Base-by-base conservation (phyloP, 768 basidiomycete species). In the Kwoniella pini region DNA sequence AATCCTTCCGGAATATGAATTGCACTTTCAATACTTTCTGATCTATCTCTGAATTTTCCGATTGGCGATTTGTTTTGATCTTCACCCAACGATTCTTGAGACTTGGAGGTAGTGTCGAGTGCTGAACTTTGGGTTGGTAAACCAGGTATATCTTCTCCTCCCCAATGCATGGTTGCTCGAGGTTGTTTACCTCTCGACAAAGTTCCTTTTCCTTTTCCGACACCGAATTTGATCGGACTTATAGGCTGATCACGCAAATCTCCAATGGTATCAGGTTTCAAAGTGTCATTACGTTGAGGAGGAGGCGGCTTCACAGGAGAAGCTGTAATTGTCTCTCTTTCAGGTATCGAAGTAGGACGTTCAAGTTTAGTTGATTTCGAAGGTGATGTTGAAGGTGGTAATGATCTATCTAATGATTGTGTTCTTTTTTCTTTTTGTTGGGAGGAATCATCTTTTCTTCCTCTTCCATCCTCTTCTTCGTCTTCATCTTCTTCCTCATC, bases 101-200 rank as follows among this genome's bases (percentile, higher is more conserved):
- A 5, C 11, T 12, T 19, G 19, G 11, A 9, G n/a, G 40, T 6
- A 9, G 7, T 36, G 33, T 36, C 15, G 15, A 36, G 15, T 9
- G 33, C 7, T 15, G 33, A 36, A 36, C 9, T 36, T 36, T n/a
- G n/a, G n/a, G 33, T 15, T 4, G 54, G 54, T 57, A 57, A 27
- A 28, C 44, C 21, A 21, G 61, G 61, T 24, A 46, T 52, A 43
- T 59, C 68, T 19, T n/a, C 15, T 5, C 60, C 63, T 15, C 60
- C 51, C 72, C 70, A 71, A 15, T 68, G 50, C 66, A 74, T 66
- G 12, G 70, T 68, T 4, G 70, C 68, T 24, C 70, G 51, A 30
- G 60, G 40, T 28, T 69, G 57, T 58, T 74, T 74, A n/a, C 72
- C 72, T 22, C 69, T 50, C 2, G 65, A 65, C n/a, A 63, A 42